phyloP scores from a whole-genome alignment of 441 rosid species.

The Populus hybrid region DNA sequence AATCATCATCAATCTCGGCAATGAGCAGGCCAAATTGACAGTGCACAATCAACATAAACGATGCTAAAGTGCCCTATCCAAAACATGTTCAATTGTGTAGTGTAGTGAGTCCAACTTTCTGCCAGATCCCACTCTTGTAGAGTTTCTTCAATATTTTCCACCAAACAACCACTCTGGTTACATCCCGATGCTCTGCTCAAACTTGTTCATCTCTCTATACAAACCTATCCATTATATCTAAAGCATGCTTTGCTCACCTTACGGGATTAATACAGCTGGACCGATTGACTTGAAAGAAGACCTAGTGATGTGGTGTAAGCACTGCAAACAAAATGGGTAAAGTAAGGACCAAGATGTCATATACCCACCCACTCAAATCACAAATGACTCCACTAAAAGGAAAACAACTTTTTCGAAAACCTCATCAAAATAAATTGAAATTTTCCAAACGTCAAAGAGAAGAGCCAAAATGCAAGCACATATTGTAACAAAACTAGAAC shows the following conservation, averaged over 20 bases:
- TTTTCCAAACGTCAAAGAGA: background rate
- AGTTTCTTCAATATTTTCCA: slow-evolving; percentile 15
- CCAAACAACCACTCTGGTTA: background rate
- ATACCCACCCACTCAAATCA: background rate
- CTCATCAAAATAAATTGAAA: background rate
- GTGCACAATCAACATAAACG: background rate
- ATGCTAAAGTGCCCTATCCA: background rate
- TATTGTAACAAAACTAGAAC: background rate
- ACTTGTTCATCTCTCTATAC: background rate
- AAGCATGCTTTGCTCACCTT: slow-evolving; percentile 41
- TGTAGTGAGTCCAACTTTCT: background rate
- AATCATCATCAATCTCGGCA: slow-evolving; percentile 1
- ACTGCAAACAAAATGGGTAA: slow-evolving; percentile 40
- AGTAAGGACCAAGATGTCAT: slow-evolving; percentile 9
- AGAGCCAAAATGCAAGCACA: background rate
- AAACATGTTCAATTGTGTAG: background rate
- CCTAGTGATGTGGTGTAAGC: slow-evolving; percentile 72
- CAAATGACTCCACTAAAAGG: background rate
- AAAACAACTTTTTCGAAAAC: background rate
- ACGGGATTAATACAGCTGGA: slow-evolving; percentile 27
- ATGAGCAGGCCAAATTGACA: background rate
- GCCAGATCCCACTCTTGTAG: background rate
- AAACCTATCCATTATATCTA: slow-evolving; percentile 10
- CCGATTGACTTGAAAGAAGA: slow-evolving; percentile 33
- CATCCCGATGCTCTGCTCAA: background rate